Conservation (phyloP, 257 asterid genomes). For the Parsonsia alboflavescens region DNA sequence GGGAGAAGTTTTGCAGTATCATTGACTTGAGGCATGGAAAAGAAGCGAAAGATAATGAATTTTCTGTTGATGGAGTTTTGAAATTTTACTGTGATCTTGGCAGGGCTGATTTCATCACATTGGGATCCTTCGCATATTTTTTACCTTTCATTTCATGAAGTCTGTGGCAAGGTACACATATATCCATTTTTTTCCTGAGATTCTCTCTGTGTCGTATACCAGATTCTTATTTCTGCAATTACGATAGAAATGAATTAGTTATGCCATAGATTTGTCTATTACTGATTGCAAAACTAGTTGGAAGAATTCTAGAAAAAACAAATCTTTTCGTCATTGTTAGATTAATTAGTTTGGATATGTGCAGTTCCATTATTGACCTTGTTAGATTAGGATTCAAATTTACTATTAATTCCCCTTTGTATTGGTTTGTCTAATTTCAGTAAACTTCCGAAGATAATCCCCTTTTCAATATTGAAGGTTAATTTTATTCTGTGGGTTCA, state of each 20-base stretch:
- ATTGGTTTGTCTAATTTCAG: not conserved
- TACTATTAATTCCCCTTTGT: too few species aligned
- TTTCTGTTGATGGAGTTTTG: not conserved
- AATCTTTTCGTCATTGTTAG: too few species aligned
- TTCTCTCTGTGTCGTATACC: not conserved
- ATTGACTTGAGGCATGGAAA: not conserved
- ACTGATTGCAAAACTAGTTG: not conserved
- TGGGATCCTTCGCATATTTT: not conserved
- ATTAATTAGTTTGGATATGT: too few species aligned
- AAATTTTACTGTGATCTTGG: not conserved
- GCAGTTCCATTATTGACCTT: too few species aligned
- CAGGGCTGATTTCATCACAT: not conserved
- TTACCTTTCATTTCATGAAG: not conserved
- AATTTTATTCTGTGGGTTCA: not conserved
- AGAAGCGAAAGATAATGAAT: not conserved
- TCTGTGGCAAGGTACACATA: not conserved
- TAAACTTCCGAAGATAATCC: not conserved
- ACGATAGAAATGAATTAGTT: not conserved
- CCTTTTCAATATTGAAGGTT: not conserved
- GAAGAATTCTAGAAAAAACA: not conserved
- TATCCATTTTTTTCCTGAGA: not conserved
- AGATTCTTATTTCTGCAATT: not conserved
- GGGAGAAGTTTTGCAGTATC: not conserved
- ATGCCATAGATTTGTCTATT: not conserved
- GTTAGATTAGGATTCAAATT: too few species aligned